Evolutionary conservation across 2,329 filamentous ascomycete genomes (phyloP), one percentile per base, ranked within the genome.

Genomic region (Dactylellina haptotyla): DNA sequence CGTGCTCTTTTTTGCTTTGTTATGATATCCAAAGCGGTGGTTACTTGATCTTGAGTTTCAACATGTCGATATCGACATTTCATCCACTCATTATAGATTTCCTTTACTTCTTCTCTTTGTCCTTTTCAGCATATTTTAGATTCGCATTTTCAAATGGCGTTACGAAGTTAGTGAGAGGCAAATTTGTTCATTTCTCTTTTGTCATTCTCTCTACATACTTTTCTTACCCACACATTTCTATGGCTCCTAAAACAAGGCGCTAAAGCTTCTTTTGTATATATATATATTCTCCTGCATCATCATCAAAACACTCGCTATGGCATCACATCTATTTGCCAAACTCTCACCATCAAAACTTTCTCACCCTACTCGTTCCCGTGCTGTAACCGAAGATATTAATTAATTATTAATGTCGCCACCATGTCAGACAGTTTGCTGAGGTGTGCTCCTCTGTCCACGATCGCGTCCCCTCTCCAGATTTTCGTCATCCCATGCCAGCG

Each of bases 401-500:
- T n/a, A n/a, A n/a, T n/a, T n/a, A n/a, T n/a, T n/a, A n/a, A n/a
- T 37, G 28, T 16, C 16, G 45, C 37, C 32, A n/a, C 26, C n/a
- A 34, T 12, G 8, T 9, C 14, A 56, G 3, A 18, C 20, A 14
- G 3, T 56, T 4, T 23, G 18, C 1, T 20, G 6, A 4, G 8
- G 10, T 2, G 23, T 18, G 5, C 18, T 26, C 28, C 51, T 51
- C 23, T 9, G 41, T 18, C 4, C 18, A 5, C 43, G 28, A 10
- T 72, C 59, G 14, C 67, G 59, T 1, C 67, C 67, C 18, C 67
- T 58, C 26, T 72, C 67, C 14, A 65, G 46, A 56, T 72, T 72
- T 3, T 65, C 37, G 12, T 41, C 59, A 23, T 72, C 67, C 67
- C 67, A 72, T 4, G 30, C 32, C 45, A 72, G 32, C 6, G 20